phyloP scores from a whole-genome alignment of 306 rosid species.

The Luffa acutangula region DNA sequence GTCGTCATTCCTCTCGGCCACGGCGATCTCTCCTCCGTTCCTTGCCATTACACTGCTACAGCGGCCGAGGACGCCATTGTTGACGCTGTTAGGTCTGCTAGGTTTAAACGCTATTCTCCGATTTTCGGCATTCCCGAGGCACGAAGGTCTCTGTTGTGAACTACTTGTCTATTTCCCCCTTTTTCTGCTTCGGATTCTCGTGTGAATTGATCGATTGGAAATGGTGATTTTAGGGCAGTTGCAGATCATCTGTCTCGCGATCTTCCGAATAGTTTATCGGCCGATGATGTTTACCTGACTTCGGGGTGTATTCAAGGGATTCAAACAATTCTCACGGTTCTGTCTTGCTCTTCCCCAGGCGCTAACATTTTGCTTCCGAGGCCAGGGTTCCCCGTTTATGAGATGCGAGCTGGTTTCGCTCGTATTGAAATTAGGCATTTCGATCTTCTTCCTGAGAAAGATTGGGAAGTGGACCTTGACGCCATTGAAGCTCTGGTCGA shows the following conservation, averaged over 20 bases:
- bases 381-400: constrained; percentile 55
- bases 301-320: constrained; percentile 51
- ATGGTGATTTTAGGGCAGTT: constrained; percentile 2
- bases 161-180: too few relatives aligned
- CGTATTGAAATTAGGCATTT: constrained; percentile 43
- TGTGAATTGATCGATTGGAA: neutral
- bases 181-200: neutral
- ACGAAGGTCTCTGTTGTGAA: constrained; percentile 20
- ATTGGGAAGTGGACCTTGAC: constrained; percentile 53
- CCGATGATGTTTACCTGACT: constrained; percentile 28
- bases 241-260: constrained; percentile 11
- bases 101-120: constrained; percentile 43
- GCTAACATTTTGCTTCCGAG: constrained; percentile 59
- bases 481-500: constrained; percentile 47
- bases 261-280: neutral
- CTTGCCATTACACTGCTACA: constrained; percentile 19
- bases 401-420: constrained; percentile 26
- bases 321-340: constrained; percentile 31
- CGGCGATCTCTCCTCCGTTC: constrained; percentile 35
- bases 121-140: constrained; percentile 29
- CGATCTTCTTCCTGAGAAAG: constrained; percentile 40
- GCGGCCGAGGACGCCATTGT: constrained; percentile 25
- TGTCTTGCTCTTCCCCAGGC: constrained; percentile 45
- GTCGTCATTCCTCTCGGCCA: constrained; percentile 24
- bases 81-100: constrained; percentile 21